A percentile compares a stretch with the other conserved stretches of the same genome.
These are phyloP conservation scores for Lignosus rhinocerotis DNA, from an alignment of 1,284 basidiomycete species.

Conservation along the genomic window DNA sequence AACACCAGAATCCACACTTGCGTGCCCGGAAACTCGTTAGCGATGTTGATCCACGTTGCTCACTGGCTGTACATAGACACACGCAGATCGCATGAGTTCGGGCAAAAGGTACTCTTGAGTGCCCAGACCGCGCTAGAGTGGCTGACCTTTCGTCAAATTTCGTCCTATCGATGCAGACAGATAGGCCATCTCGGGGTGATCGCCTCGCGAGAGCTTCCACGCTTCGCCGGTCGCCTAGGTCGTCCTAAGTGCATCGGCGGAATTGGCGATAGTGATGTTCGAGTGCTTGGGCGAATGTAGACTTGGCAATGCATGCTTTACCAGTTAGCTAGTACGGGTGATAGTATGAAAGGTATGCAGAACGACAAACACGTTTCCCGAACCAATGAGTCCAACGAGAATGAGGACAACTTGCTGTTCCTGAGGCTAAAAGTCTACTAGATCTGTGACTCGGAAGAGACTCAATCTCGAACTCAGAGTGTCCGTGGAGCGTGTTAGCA, in stretches of 20 bases:
- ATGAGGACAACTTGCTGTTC: conserved; percentile 53
- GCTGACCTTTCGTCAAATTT: conserved; percentile 68
- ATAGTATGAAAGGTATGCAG: neutral
- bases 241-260: conserved; percentile 71
- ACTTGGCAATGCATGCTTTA: conserved; percentile 39
- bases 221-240: conserved; percentile 50
- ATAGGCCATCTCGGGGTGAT: conserved; percentile 52
- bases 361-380: conserved; percentile 57
- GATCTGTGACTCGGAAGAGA: too few relatives aligned
- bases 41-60: conserved; percentile 69
- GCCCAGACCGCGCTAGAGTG: neutral
- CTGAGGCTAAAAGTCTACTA: neutral
- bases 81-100: neutral
- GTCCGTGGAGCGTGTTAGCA: too few relatives aligned
- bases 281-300: conserved; percentile 69
- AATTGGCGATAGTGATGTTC: conserved; percentile 57
- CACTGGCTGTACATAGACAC: conserved; percentile 50
- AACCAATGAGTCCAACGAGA: conserved; percentile 67
- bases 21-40: conserved; percentile 59
- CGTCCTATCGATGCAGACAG: conserved; percentile 73
- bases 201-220: conserved; percentile 59
- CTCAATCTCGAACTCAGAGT: too few relatives aligned
- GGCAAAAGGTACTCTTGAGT: neutral
- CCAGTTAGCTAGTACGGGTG: neutral
- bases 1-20: conserved; percentile 70